phyloP scores from a whole-genome alignment of 805 yeast genomes.

The Teunomyces barrocoloradensis region DNA sequence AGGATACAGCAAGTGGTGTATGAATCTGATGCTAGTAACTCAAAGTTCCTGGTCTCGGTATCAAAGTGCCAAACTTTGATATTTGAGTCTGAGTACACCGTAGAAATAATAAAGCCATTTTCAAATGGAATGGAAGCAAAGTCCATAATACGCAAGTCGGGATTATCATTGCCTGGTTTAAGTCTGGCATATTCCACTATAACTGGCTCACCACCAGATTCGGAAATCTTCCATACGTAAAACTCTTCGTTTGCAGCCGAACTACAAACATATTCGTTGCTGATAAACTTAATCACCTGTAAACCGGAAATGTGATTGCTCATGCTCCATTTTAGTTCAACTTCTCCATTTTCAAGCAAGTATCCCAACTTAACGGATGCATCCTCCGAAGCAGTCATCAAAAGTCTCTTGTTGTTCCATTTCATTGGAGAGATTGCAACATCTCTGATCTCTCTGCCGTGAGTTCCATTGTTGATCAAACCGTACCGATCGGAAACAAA shows the following conservation, averaged over 20 bases:
- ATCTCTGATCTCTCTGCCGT: slow-evolving; percentile 89
- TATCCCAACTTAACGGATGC: slow-evolving; percentile 66
- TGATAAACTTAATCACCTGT: slow-evolving; percentile 67
- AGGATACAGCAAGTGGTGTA: slow-evolving; percentile 79
- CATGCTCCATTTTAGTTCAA: slow-evolving; percentile 56
- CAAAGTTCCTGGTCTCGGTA: slow-evolving; percentile 34
- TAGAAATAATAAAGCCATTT: slow-evolving; percentile 52
- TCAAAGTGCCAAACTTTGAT: slow-evolving; percentile 64
- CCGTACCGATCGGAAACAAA: slow-evolving; percentile 19
- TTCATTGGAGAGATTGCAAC: slow-evolving; percentile 49
- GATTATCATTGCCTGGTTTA: slow-evolving; percentile 54
- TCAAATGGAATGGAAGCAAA: slow-evolving; percentile 50
- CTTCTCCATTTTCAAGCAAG: slow-evolving; percentile 36
- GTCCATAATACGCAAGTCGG: slow-evolving; percentile 91
- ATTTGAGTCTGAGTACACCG: slow-evolving; percentile 84
- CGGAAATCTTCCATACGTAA: slow-evolving; percentile 66
- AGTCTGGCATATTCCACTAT: slow-evolving; percentile 51
- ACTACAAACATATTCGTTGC: slow-evolving; percentile 42
- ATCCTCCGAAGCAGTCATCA: slow-evolving; percentile 88
- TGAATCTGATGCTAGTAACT: slow-evolving; percentile 41
- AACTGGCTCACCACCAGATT: slow-evolving; percentile 36
- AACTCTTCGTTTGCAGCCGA: slow-evolving; percentile 90
- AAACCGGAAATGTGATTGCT: slow-evolving; percentile 87
- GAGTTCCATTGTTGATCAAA: slow-evolving; percentile 59
- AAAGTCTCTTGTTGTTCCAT: slow-evolving; percentile 32